These are phyloP conservation scores for Hypoxylon lenormandii DNA, from an alignment of 495 filamentous ascomycete genomes.

Conservation along the genomic window DNA sequence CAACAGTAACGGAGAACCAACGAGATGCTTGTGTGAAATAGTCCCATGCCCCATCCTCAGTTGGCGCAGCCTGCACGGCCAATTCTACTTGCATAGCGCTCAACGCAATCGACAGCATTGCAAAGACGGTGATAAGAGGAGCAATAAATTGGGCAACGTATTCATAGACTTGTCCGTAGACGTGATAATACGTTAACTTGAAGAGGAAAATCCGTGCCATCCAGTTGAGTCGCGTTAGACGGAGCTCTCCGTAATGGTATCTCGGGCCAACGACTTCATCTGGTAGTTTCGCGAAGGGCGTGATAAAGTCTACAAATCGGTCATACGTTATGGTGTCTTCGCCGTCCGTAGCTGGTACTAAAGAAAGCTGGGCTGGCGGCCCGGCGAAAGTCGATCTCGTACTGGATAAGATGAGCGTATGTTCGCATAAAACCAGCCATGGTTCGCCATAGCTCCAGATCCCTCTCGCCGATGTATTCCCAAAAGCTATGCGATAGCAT, in stretches of 20 bases:
- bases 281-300: slow-evolving; percentile 5
- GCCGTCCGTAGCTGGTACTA: too few species aligned
- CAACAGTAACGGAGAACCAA: too few species aligned
- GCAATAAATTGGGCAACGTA: slow-evolving; percentile 49
- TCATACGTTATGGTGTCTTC: too few species aligned
- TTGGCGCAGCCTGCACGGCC: slow-evolving; percentile 12
- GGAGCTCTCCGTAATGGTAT: slow-evolving; percentile 61
- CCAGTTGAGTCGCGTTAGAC: slow-evolving; percentile 59
- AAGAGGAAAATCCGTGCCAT: neutral
- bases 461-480: too few species aligned
- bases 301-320: too few species aligned
- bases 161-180: slow-evolving; percentile 42
- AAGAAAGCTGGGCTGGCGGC: too few species aligned
- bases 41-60: too few species aligned
- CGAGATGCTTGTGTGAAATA: too few species aligned
- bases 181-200: slow-evolving; percentile 30
- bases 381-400: slow-evolving; percentile 56
- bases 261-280: slow-evolving; percentile 50
- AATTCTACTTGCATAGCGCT: slow-evolving; percentile 53
- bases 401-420: slow-evolving; percentile 55
- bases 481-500: slow-evolving; percentile 55
- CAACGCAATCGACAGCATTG: slow-evolving; percentile 46
- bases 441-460: slow-evolving; percentile 14
- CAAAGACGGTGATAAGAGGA: slow-evolving; percentile 52
- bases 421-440: slow-evolving; percentile 55